Base-by-base conservation (phyloP, 2,329 filamentous ascomycete species). In the Colletotrichum trifolii region DNA sequence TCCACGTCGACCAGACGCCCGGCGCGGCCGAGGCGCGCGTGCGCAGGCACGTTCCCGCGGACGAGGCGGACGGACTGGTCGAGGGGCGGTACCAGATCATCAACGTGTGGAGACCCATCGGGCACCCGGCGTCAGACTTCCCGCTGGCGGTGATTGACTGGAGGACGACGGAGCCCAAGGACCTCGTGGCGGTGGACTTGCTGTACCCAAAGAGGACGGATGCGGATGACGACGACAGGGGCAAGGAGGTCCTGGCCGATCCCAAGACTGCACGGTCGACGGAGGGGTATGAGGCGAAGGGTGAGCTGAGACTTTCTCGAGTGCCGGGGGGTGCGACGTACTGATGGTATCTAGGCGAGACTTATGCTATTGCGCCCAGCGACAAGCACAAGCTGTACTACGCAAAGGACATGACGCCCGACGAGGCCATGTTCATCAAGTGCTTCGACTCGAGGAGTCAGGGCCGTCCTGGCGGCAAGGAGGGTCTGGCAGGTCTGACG, bases 1-100 rank as follows among this genome's bases (percentile, higher is more conserved):
- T 92, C 0, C 90, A 92, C 67, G 88, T 92, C 12, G 90, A 93
- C 71, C 90, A 92, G 76, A 91, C 90, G 0, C 85, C 89, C 0
- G 75, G 71, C 0, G 89, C 90, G 0, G 88, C 88, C 0, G 86
- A 83, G 64, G 82, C 76, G 1, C 84, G 90, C 11, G 89, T 91
- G 12, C 81, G 86, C 2, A 80, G 88, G 1, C 90, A 92, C 69
- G 68, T 90, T 0, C 79, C 84, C 0, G 43, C 69, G 0, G 80
- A 81, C 1, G 87, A 89, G 69, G 85, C 83, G 0, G 85, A 89
- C 35, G 79, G 82, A 58, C 76, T 91, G 9, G 69, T 91, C 3
- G 80, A 81, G 60, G 81, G 83, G 8, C 81, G 89, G 6, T 90
- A 86, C 71, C 87, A 90, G 71, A 86, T 91, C 71, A 87, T 91